Percentiles rank a stretch among this genome's conserved stretches.
Conservation (phyloP, 495 filamentous ascomycete genomes). For the Lepidopterella palustris region DNA sequence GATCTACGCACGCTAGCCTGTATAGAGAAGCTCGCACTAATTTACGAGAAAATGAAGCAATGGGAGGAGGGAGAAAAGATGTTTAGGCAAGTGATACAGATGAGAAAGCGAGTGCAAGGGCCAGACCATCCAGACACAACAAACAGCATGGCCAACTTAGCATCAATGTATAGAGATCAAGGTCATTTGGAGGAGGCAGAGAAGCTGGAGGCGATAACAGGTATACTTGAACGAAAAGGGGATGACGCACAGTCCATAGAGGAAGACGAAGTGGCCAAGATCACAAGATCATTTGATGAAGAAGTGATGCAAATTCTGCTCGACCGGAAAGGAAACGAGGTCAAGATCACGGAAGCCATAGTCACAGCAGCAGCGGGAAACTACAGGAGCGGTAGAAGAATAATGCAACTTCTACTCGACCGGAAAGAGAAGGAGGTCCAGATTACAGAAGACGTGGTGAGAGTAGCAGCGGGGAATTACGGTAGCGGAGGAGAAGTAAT, state of each 20-base stretch:
- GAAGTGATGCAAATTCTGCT: neutral
- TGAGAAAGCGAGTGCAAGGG: neutral
- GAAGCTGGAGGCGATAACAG: neutral
- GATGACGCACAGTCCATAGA: conserved; percentile 14
- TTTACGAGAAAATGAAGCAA: neutral
- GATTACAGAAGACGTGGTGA: conserved; percentile 12
- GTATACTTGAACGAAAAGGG: conserved; percentile 19
- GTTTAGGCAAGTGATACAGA: conserved; percentile 2
- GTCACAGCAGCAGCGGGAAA: neutral
- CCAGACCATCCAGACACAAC: neutral
- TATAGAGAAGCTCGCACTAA: neutral
- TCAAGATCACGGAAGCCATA: conserved; percentile 2
- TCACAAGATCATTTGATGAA: no score
- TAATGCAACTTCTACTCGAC: conserved; percentile 16
- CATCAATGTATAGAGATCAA: no score
- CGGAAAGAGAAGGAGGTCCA: conserved; percentile 13
- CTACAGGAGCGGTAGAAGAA: neutral
- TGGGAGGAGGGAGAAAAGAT: conserved; percentile 1
- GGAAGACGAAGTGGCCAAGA: no score
- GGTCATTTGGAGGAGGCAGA: no score
- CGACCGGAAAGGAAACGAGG: neutral
- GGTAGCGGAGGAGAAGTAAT: conserved; percentile 1
- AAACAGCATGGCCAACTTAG: neutral
- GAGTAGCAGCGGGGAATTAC: neutral
- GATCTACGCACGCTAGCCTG: neutral